These are phyloP conservation scores for Aspergillus avenaceus DNA, from an alignment of 495 filamentous ascomycete species.

Conservation along the genomic window DNA sequence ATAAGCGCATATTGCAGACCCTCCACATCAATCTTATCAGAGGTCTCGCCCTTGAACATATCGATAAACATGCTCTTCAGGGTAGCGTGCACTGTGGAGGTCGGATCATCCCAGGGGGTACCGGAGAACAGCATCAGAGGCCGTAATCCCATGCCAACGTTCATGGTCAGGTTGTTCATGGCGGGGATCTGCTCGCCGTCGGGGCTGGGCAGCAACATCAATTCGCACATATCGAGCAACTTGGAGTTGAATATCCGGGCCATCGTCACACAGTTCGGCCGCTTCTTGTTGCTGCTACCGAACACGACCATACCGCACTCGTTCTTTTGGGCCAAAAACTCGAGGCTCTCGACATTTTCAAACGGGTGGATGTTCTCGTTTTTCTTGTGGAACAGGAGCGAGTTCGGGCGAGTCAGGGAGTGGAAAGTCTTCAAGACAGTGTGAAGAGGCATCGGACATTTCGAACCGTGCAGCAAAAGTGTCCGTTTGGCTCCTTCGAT, in stretches of 20 bases:
- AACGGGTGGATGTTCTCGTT: conserved; percentile 86
- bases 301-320: conserved; percentile 80
- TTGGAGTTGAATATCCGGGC: conserved; percentile 76
- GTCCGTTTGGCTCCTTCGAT: conserved; percentile 83
- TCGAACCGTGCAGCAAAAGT: conserved; percentile 80
- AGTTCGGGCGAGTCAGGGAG: conserved; percentile 71
- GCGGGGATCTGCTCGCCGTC: conserved; percentile 56
- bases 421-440: conserved; percentile 78
- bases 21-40: conserved; percentile 82
- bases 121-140: conserved; percentile 87
- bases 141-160: conserved; percentile 66
- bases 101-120: conserved; percentile 73
- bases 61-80: conserved; percentile 85
- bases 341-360: conserved; percentile 78
- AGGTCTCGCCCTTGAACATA: conserved; percentile 78
- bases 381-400: conserved; percentile 90
- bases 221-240: conserved; percentile 89
- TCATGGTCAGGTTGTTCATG: conserved; percentile 79
- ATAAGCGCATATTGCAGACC: conserved; percentile 85
- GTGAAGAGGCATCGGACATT: conserved; percentile 72
- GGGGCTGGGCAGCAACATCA: conserved; percentile 70
- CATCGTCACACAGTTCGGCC: conserved; percentile 84
- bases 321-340: conserved; percentile 95
- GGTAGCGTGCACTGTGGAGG: conserved; percentile 68
- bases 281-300: conserved; percentile 82